Evolutionary conservation across 441 rosid genomes (phyloP), one percentile per base, ranked within the genome.

Genomic region (Euphorbia corollata): DNA sequence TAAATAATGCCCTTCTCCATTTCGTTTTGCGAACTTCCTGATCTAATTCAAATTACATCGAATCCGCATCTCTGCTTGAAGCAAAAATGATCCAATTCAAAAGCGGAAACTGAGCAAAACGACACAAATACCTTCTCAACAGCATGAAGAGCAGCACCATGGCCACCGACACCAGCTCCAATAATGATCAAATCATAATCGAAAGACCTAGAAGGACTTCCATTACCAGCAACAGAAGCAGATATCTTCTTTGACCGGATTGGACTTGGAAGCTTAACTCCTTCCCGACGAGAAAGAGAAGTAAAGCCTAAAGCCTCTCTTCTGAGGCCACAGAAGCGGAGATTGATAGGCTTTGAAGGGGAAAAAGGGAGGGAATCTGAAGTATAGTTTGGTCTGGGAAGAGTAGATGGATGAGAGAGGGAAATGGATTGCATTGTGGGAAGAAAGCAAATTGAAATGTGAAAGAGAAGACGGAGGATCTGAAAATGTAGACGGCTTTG

Each of bases 81-180:
- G n/a, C n/a, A n/a, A n/a, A n/a, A n/a, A n/a, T n/a, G n/a, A n/a
- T n/a, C 30, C 56, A 41, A 32, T 60, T 30, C 10, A 65, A n/a
- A 23, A 1, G 53, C 57, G 13, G n/a, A 18, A 47, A 4, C 10
- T 60, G 45, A 38, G 22, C 48, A 27, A 51, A 47, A 18, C 23
- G 55, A 39, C 19, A 53, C 13, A 16, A 47, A 23, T 58, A 87
- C 98, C 93, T 89, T 94, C 78, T 89, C 99, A 20, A 89, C 96
- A 62, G 99, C 96, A 63, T 94, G 97, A 51, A 94, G 86, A 0
- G 96, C 99, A 67, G 99, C 96, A 38, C 99, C 99, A 56, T 94
- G 99, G 8, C 99, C 99, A n/a, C 99, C 97, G 13, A 94, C 99
- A 58, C 99, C 99, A 54, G 99, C 99, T 47, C 99, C 99, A n/a